Conservation (phyloP, 768 basidiomycete genomes). For the Suillus variegatus region DNA sequence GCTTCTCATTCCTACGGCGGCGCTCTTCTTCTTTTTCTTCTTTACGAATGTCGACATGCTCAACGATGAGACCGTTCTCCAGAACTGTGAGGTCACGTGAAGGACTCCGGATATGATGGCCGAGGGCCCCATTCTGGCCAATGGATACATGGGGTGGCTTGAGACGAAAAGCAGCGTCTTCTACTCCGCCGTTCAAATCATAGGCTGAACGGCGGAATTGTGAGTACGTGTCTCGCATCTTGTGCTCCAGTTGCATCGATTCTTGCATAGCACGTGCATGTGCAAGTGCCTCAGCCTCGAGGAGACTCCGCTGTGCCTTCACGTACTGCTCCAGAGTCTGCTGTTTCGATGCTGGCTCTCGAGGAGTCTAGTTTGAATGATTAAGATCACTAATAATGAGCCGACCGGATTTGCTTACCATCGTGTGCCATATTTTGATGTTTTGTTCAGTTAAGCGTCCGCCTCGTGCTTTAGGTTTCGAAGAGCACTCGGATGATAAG, state of each 20-base stretch:
- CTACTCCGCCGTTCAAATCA: slow-evolving; percentile 56
- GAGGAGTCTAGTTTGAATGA: slow-evolving; percentile 68
- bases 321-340: slow-evolving; percentile 83
- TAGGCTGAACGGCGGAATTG: slow-evolving; percentile 80
- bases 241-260: slow-evolving; percentile 70
- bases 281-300: slow-evolving; percentile 82
- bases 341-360: slow-evolving; percentile 83
- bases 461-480: slow-evolving; percentile 64
- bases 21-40: slow-evolving; percentile 81
- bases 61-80: slow-evolving; percentile 88
- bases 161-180: slow-evolving; percentile 68
- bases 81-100: slow-evolving; percentile 79
- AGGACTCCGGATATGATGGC: slow-evolving; percentile 47
- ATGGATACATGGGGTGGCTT: slow-evolving; percentile 53
- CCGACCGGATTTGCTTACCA: slow-evolving; percentile 50
- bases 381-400: slow-evolving; percentile 9
- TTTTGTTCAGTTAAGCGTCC: slow-evolving; percentile 75
- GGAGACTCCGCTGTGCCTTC: slow-evolving; percentile 73
- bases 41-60: slow-evolving; percentile 79
- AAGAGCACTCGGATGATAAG: slow-evolving; percentile 50
- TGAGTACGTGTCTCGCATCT: slow-evolving; percentile 78
- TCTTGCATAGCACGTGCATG: slow-evolving; percentile 79
- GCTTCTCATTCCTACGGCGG: slow-evolving; percentile 66
- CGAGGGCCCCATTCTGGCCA: slow-evolving; percentile 33
- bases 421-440: slow-evolving; percentile 74